Evolutionary conservation across 2,329 filamentous ascomycete genomes (phyloP).

Genomic region (Colletotrichum trifolii): DNA sequence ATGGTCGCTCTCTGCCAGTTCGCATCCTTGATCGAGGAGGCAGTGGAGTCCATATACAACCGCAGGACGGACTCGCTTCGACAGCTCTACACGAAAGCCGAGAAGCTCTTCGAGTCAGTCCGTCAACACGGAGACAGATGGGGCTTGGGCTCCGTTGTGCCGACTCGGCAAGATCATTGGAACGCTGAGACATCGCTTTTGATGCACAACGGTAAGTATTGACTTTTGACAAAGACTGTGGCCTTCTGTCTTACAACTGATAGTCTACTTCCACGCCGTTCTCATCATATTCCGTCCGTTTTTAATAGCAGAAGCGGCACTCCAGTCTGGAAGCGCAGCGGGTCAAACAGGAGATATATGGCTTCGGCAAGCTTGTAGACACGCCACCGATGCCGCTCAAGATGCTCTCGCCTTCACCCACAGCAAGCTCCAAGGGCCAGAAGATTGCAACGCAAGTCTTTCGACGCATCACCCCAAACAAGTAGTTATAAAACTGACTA

Average conservation of each 20-base stretch:
- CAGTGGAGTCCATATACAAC: constrained; percentile 40
- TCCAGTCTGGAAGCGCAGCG: constrained; percentile 19
- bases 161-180: constrained; percentile 4
- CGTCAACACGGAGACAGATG: constrained; percentile 30
- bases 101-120: constrained; percentile 12
- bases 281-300: constrained; percentile 28
- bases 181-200: constrained; percentile 28
- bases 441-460: constrained; percentile 20
- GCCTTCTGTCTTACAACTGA: neutral
- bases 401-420: constrained; percentile 41
- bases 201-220: constrained; percentile 18
- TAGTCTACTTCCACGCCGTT: constrained; percentile 26
- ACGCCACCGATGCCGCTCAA: constrained; percentile 44
- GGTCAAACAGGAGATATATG: constrained; percentile 42
- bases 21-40: constrained; percentile 25
- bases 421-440: constrained; percentile 23
- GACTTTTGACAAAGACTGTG: neutral
- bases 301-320: constrained; percentile 30
- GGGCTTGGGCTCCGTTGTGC: constrained; percentile 8
- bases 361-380: constrained; percentile 44
- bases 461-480: neutral
- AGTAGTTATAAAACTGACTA: neutral
- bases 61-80: constrained; percentile 42
- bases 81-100: constrained; percentile 41
- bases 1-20: constrained; percentile 31